Conservation (phyloP, 495 filamentous ascomycete species). For the Poronia punctata region DNA sequence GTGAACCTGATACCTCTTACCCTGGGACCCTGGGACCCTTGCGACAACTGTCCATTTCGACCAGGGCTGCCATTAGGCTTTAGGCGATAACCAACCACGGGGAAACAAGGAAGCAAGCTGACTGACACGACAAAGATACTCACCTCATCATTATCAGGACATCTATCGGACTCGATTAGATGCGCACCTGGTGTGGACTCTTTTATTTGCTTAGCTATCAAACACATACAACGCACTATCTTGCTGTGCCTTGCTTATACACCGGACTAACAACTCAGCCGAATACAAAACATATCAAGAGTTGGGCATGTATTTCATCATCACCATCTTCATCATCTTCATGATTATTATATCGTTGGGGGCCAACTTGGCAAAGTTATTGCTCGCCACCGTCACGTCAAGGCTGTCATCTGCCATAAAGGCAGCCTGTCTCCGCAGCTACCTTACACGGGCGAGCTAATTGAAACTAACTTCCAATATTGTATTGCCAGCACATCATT, state of each 20-base stretch:
- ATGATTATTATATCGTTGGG: too few relatives aligned
- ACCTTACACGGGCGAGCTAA: background rate
- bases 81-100: background rate
- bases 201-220: too few relatives aligned
- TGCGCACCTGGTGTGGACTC: slow-evolving; percentile 1
- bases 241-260: too few relatives aligned
- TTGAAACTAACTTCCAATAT: slow-evolving; percentile 3
- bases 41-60: too few relatives aligned
- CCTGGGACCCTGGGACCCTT: too few relatives aligned
- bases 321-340: too few relatives aligned
- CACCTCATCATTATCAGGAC: background rate
- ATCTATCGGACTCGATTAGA: too few relatives aligned
- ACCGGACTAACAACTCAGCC: too few relatives aligned
- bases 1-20: background rate
- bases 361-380: background rate
- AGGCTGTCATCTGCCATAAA: background rate
- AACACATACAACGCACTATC: too few relatives aligned
- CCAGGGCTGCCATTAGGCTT: too few relatives aligned
- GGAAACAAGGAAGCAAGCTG: background rate
- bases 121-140: background rate
- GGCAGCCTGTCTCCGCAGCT: background rate
- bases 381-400: background rate
- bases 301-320: too few relatives aligned
- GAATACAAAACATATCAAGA: too few relatives aligned
- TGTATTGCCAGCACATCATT: slow-evolving; percentile 7